Evolutionary conservation across 2,329 filamentous ascomycete genomes (phyloP).

Genomic region (Aspergillus arachidicola): DNA sequence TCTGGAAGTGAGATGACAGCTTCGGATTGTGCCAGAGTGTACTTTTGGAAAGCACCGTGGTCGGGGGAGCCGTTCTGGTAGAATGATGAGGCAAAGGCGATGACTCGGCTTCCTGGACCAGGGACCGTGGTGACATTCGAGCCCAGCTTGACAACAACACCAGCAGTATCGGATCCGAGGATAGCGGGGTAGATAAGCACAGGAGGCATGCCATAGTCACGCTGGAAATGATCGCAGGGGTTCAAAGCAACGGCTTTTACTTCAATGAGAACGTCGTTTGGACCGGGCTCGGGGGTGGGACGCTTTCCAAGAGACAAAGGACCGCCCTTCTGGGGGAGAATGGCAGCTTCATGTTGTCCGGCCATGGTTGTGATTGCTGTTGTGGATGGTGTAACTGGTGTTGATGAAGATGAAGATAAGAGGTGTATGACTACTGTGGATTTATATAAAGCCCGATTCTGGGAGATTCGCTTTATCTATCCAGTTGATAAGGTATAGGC

Average conservation of each 20-base stretch:
- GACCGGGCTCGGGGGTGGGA: slow-evolving; percentile 34
- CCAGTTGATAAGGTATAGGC: neutral
- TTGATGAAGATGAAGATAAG: neutral
- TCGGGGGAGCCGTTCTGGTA: slow-evolving; percentile 28
- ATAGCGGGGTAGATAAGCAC: slow-evolving; percentile 29
- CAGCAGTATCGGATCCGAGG: slow-evolving; percentile 35
- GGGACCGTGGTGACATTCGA: slow-evolving; percentile 26
- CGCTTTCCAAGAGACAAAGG: slow-evolving; percentile 16
- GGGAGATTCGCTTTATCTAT: neutral
- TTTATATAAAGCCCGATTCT: neutral
- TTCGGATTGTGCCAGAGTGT: slow-evolving; percentile 34
- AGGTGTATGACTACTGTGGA: neutral
- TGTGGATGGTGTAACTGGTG: neutral
- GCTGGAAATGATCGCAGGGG: slow-evolving; percentile 38
- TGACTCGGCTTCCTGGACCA: slow-evolving; percentile 32
- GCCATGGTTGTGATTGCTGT: slow-evolving; percentile 5
- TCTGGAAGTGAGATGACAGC: slow-evolving; percentile 33
- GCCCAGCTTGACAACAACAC: slow-evolving; percentile 32
- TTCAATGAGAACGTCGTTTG: slow-evolving; percentile 45
- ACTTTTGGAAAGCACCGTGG: slow-evolving; percentile 33
- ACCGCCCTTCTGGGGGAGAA: slow-evolving; percentile 14
- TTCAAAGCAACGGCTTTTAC: slow-evolving; percentile 47
- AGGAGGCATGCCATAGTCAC: slow-evolving; percentile 23
- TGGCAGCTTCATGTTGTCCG: slow-evolving; percentile 18
- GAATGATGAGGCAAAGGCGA: slow-evolving; percentile 33